Base-by-base conservation (phyloP, 2,329 filamentous ascomycete genomes). In the Macrophomina pseudophaseolina region DNA sequence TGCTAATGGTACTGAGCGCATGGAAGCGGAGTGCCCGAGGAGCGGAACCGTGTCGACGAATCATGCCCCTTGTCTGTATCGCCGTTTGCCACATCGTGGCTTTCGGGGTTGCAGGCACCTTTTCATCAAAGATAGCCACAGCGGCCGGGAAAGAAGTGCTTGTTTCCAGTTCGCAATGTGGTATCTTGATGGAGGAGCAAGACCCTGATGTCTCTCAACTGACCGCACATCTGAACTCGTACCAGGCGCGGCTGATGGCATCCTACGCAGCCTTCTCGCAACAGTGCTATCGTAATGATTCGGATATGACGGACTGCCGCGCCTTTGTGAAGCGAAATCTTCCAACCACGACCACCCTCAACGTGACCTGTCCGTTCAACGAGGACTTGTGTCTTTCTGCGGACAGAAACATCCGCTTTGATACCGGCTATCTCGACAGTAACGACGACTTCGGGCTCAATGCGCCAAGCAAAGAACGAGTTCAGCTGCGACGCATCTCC, bases 381-480 rank as follows among this genome's bases (percentile, higher is more conserved):
- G 23, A 59, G 5, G 52, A 62, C n/a, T 52, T 70, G 6, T 72
- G 70, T 42, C 54, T 59, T 23, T 46, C 48, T 3, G 32, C 60
- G 1, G 30, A 62, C 16, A 6, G 30, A 0, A 75, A 72, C 32
- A 9, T 74, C 1, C 3, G 56, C 0, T 40, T 74, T 1, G 72
- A 74, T 30, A 71, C 70, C 11, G 71, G 70, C 6, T 56, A 64
- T 18, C 64, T 75, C 0, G 63, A 74, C 48, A 72, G 69, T 42
- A 58, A 64, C 18, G 35, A 62, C 4, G 60, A 75, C 56, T 64
- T 75, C 16, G 73, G 73, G 0, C 35, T 74, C 40, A 74, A 73
- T 44, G 53, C 56, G 12, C 68, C 70, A 2, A 66, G 67, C 4
- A 32, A 67, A 14, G 68, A 71, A 16, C 68, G 54, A 5, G 32